Base-by-base conservation (phyloP, 768 basidiomycete genomes). In the Sarcomyxa edulis region DNA sequence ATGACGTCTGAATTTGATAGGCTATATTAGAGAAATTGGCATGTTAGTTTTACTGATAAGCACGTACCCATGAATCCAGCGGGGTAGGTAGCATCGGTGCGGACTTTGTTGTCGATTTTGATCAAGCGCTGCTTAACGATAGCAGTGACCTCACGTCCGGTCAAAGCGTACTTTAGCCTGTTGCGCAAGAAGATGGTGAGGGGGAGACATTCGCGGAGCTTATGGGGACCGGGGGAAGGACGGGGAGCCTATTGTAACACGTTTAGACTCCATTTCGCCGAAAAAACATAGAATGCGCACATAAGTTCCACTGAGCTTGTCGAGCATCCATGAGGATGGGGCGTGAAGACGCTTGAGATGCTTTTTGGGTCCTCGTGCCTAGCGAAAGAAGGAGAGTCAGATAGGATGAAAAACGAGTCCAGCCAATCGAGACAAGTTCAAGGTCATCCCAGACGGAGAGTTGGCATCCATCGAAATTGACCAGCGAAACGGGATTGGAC, bases 301-400 rank as follows among this genome's bases (percentile, higher is more conserved):
- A 55, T 90, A 95, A 51, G 91, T 92, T 44, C 91, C 91, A 68
- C 87, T 83, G 56, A 99, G 69, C 74, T 99, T 99, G 77, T 98
- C 92, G 48, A 99, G 78, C 94, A 99, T 97, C 96, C 96, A 99
- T 72, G 91, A 86, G 32, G 92, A 95, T 48, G 96, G 96, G 46
- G 96, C 96, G 51, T 84, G 82, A 44, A 98, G 80, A 59, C 95
- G 88, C 79, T 97, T 97, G 73, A 97, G 79, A 63, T 97, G 94
- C 71, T 96, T 96, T 85, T 89, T 96, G 48, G 94, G 94, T 82
- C 94, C 94, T 66, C 94, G 85, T 60, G 79, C 92, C 94, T 96
- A 51, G 15, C n/a, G n/a, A n/a, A 51, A 50, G 24, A 36, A 12
- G 14, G 4, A 30, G 12, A n/a, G n/a, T n/a, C 19, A 14, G 37